Base-by-base conservation (phyloP, 2,329 filamentous ascomycete species). In the Epichloe festucae region DNA sequence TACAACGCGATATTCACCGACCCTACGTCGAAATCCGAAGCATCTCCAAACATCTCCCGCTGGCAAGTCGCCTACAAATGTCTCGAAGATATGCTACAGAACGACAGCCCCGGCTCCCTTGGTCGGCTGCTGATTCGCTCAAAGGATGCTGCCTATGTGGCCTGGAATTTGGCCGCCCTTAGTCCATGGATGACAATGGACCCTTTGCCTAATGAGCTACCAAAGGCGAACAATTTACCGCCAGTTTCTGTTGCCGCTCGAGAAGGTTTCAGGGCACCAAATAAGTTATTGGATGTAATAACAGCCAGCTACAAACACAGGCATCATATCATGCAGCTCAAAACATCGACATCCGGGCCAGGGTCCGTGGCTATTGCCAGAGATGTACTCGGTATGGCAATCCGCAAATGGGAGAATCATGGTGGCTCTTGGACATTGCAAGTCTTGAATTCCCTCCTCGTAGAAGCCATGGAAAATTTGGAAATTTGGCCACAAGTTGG, bases 221-320 rank as follows among this genome's bases (percentile, higher is more conserved):
- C 70, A 46, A 85, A 79, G 61, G 63, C 69, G 47, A 65, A 66
- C 19, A 70, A 76, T 3, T 74, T 76, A 19, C 79, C 84, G 0
- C 73, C 62, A 2, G 59, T 66, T 23, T 61, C 65, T 7, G 53
- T 81, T 17, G 76, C 82, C 3, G 83, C 81, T 5, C 76, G 84
- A 35, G 87, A 94, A 63, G 89, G 89, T 5, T 81, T 95, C 63
- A 89, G 85, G 61, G 78, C 83, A 1, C 80, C 86, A 2, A 95
- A 89, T 63, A 93, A 85, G 63, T 70, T 89, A 5, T 79, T 77
- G 43, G 81, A 82, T 56, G 68, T 91, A 4, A 71, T 93, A 50
- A 76, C 77, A 14, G 78, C 80, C 21, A 78, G 85, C 8, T 73
- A 84, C 48, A 73, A 70, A n/a, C 75, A 89, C 57, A 73, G 78